Evolutionary conservation across 768 basidiomycete species (phyloP).

Genomic region (Dioszegia aurantiaca): DNA sequence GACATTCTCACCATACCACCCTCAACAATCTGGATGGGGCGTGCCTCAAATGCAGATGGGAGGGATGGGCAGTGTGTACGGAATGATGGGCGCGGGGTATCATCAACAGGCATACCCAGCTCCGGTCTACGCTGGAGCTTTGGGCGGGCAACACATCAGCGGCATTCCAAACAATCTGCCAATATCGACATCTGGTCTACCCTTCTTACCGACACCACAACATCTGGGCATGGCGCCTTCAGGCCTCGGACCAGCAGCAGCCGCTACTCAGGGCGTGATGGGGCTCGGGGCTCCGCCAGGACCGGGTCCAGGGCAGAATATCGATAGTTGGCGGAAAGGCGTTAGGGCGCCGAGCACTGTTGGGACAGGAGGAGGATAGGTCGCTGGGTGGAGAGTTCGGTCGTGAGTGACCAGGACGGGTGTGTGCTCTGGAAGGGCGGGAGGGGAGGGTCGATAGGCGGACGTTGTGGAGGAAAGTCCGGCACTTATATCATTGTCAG

Average conservation of each 20-base stretch:
- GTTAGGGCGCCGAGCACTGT: conserved; percentile 21
- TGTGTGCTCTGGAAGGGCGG: no score
- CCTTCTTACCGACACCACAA: conserved; percentile 1
- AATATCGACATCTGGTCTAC: conserved; percentile 1
- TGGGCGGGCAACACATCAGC: background rate
- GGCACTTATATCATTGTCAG: no score
- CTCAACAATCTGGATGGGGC: conserved; percentile 4
- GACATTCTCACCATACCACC: conserved; percentile 1
- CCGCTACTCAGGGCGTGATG: background rate
- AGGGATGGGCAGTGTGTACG: conserved; percentile 1
- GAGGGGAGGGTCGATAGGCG: no score
- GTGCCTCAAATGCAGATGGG: conserved; percentile 9
- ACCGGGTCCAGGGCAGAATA: conserved; percentile 17
- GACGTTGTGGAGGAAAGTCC: no score
- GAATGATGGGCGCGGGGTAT: background rate
- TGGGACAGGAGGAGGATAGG: conserved; percentile 5
- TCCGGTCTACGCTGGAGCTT: conserved; percentile 8
- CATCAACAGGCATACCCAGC: background rate
- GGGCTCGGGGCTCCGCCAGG: conserved; percentile 2
- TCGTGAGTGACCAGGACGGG: no score
- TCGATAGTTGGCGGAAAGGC: conserved; percentile 43
- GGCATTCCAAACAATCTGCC: conserved; percentile 10
- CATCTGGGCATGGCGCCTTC: conserved; percentile 3
- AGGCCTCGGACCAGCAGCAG: background rate
- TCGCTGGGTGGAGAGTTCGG: background rate